Evolutionary conservation across 495 filamentous ascomycete genomes (phyloP), one percentile per base, ranked within the genome.

Genomic region (Pyrenula massariospora): DNA sequence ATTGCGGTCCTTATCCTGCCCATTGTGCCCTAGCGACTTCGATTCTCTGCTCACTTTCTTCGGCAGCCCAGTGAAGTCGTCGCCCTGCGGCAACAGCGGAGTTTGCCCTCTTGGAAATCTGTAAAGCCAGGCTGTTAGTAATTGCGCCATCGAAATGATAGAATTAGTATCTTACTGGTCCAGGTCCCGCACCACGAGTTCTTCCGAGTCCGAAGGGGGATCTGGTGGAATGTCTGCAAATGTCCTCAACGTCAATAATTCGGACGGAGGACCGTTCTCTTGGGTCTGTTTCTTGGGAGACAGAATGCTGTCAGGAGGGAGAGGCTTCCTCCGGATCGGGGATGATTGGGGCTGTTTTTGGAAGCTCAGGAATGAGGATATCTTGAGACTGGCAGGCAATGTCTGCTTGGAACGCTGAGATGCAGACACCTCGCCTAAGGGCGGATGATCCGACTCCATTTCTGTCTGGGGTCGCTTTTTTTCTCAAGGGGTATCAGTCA

Each of bases 51-150:
- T 19, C 8, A 19, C 8, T 8, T 20, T 8, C 10, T 21, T 24
- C 50, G 50, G 50, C 5, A 21, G 8, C 50, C 50, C 19, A 24
- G 22, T 5, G n/a, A 52, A 21, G 50, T 20, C 19, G 22, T 24
- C 50, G 8, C 8, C 10, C 10, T 66, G 67, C n/a, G n/a, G n/a
- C 52, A 68, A 58, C 21, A 65, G 48, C 53, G 68, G 56, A 24
- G 64, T 60, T 54, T 61, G 65, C 57, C 68, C 66, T 49, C 69
- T 69, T 19, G 72, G 72, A 58, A 67, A 73, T 63, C 73, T 76
- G 57, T 56, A 57, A 64, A 50, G 31, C 64, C 60, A 66, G 62
- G 56, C 48, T 52, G 57, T 71, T 65, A 74, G 66, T n/a, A n/a
- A n/a, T n/a, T 61, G 57, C 63, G 50, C 8, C 20, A 52, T 5